phyloP scores from a whole-genome alignment of 192 early-diverging fungal genomes.

The Phlyctochytrium planicorne region DNA sequence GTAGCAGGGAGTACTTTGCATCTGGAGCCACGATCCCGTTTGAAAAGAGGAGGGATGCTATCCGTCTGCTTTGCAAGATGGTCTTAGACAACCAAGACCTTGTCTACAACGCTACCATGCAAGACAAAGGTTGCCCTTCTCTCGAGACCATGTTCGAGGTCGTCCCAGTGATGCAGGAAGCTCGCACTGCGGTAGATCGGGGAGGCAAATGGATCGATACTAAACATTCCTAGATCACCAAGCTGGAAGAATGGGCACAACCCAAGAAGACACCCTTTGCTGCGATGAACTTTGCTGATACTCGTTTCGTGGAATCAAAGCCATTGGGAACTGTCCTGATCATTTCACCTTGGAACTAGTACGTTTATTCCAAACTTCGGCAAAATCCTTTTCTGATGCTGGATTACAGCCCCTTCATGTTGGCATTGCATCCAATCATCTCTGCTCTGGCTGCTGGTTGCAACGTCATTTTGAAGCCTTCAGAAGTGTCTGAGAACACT shows the following conservation, averaged over 20 bases:
- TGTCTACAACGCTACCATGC: neutral
- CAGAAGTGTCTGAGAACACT: constrained; percentile 69
- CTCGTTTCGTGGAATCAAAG: constrained; percentile 35
- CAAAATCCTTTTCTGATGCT: neutral
- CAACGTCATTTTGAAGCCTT: constrained; percentile 62
- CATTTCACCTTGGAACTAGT: constrained; percentile 66
- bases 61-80: neutral
- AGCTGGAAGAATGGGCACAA: constrained; percentile 38
- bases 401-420: neutral
- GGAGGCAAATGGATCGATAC: no score
- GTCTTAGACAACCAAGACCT: neutral
- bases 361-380: no score
- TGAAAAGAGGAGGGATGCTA: neutral
- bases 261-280: constrained; percentile 19
- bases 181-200: neutral
- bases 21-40: neutral
- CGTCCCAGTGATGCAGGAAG: neutral
- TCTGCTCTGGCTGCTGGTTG: constrained; percentile 89
- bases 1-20: neutral
- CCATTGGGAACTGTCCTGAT: constrained; percentile 73
- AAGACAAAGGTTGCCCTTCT: neutral
- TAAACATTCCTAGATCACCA: no score
- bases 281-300: constrained; percentile 9
- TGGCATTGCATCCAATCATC: constrained; percentile 66
- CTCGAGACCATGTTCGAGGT: neutral